phyloP scores from a whole-genome alignment of 805 yeast species.

The Metschnikowia lachancei region DNA sequence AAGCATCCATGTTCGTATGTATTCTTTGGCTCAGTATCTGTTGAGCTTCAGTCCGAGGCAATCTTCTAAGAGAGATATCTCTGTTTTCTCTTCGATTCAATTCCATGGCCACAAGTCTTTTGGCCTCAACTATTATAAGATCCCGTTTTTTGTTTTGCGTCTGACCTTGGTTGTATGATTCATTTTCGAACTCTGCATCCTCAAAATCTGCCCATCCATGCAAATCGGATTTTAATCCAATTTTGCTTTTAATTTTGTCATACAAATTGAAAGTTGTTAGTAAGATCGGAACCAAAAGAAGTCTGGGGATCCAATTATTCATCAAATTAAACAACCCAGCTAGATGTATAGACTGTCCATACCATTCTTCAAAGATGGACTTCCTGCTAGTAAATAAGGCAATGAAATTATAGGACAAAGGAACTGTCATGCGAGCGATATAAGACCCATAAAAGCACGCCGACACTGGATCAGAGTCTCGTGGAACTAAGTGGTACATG shows the following conservation, averaged over 20 bases:
- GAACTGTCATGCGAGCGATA: constrained; percentile 77
- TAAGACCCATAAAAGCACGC: constrained; percentile 76
- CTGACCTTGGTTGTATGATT: constrained; percentile 17
- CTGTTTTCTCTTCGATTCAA: constrained; percentile 22
- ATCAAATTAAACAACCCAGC: constrained; percentile 70
- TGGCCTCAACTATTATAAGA: constrained; percentile 41
- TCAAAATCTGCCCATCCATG: constrained; percentile 43
- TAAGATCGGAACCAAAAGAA: constrained; percentile 66
- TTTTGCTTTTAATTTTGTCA: constrained; percentile 49
- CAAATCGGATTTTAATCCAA: constrained; percentile 38
- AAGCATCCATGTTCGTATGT: neutral
- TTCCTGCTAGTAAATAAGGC: constrained; percentile 55
- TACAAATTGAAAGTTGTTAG: constrained; percentile 65
- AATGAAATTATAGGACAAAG: constrained; percentile 74
- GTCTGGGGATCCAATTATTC: constrained; percentile 73
- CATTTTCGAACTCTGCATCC: constrained; percentile 21
- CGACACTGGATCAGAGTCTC: constrained; percentile 70
- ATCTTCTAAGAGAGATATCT: neutral
- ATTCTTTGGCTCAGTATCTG: neutral
- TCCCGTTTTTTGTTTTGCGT: constrained; percentile 30
- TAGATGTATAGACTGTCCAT: constrained; percentile 71
- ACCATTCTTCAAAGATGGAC: constrained; percentile 64
- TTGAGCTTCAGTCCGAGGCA: constrained; percentile 22
- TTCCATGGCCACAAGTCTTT: constrained; percentile 39
- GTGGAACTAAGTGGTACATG: constrained; percentile 70